Percentiles rank a stretch among this genome's conserved stretches.
phyloP scores from a whole-genome alignment of 2,329 filamentous ascomycete genomes.

The Catunica adiposa region DNA sequence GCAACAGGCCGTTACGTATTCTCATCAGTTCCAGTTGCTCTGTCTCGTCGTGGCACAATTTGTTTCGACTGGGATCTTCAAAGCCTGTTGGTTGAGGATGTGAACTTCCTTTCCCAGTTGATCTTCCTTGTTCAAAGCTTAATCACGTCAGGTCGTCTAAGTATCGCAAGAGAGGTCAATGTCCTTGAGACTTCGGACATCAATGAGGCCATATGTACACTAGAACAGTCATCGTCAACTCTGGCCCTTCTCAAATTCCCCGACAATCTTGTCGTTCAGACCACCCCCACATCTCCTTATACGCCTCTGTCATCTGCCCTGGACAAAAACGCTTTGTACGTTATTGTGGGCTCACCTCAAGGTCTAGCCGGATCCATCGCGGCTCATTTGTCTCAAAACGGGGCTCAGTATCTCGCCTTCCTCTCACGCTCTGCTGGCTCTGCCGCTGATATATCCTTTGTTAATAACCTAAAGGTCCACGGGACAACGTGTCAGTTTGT shows the following conservation, averaged over 20 bases:
- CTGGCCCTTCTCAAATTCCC: neutral
- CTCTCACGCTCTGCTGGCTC: slow-evolving; percentile 32
- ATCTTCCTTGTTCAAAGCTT: slow-evolving; percentile 6
- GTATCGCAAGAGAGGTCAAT: neutral
- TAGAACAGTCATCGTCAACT: slow-evolving; percentile 3
- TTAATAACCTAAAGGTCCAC: slow-evolving; percentile 20
- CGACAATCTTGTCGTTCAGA: neutral
- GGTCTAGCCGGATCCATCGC: slow-evolving; percentile 40
- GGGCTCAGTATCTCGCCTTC: slow-evolving; percentile 35
- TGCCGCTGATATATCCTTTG: slow-evolving; percentile 19
- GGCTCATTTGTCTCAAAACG: slow-evolving; percentile 31
- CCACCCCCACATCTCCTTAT: neutral
- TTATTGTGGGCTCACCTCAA: slow-evolving; percentile 40
- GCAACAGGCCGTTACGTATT: slow-evolving; percentile 7
- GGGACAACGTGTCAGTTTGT: slow-evolving; percentile 23
- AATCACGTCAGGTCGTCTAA: neutral
- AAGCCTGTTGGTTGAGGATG: slow-evolving; percentile 4
- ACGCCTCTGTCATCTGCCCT: neutral
- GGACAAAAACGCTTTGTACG: slow-evolving; percentile 24
- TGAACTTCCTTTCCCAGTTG: slow-evolving; percentile 1
- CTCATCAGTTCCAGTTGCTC: neutral
- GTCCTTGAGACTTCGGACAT: slow-evolving; percentile 1
- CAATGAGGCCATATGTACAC: neutral
- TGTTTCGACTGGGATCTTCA: slow-evolving; percentile 7
- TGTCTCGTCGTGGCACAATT: neutral